Percentiles rank a stretch among this genome's conserved stretches.
These are phyloP conservation scores for Backusella westeae DNA, from an alignment of 192 early-diverging fungal genomes.

Conservation along the genomic window DNA sequence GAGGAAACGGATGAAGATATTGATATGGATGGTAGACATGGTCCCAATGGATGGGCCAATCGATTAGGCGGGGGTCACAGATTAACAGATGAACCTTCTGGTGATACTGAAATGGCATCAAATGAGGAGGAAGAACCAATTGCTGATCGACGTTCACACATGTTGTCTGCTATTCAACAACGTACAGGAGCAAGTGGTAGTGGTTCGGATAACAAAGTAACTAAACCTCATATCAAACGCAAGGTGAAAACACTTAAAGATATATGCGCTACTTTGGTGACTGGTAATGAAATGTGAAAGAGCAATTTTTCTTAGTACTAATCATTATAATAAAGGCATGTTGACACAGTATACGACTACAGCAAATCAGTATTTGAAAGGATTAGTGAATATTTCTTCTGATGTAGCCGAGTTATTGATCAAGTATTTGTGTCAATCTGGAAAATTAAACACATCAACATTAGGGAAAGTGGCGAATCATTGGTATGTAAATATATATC, in stretches of 20 bases:
- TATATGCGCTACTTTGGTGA: constrained; percentile 36
- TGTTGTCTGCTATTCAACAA: constrained; percentile 35
- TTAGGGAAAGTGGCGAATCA: constrained; percentile 10
- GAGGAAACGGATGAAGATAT: not conserved
- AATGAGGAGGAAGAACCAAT: not conserved
- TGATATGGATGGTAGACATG: not conserved
- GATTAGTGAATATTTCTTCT: constrained; percentile 24
- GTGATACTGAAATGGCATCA: not conserved
- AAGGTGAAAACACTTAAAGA: constrained; percentile 32
- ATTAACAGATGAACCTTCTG: not conserved
- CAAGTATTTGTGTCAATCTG: constrained; percentile 25
- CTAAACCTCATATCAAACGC: not conserved
- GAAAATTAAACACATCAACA: constrained; percentile 27
- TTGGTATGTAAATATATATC: constrained; percentile 10
- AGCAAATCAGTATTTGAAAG: constrained; percentile 1
- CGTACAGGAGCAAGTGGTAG: not conserved
- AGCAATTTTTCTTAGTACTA: not conserved
- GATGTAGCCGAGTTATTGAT: constrained; percentile 38
- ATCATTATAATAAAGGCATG: constrained; percentile 23
- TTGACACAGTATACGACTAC: constrained; percentile 7
- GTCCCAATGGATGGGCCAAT: not conserved
- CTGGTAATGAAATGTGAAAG: constrained; percentile 22
- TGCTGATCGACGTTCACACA: constrained; percentile 22
- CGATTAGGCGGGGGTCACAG: not conserved
- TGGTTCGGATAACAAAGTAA: too few species aligned